Conservation (phyloP, 805 yeast species). For the Wickerhamiella shivajii region DNA sequence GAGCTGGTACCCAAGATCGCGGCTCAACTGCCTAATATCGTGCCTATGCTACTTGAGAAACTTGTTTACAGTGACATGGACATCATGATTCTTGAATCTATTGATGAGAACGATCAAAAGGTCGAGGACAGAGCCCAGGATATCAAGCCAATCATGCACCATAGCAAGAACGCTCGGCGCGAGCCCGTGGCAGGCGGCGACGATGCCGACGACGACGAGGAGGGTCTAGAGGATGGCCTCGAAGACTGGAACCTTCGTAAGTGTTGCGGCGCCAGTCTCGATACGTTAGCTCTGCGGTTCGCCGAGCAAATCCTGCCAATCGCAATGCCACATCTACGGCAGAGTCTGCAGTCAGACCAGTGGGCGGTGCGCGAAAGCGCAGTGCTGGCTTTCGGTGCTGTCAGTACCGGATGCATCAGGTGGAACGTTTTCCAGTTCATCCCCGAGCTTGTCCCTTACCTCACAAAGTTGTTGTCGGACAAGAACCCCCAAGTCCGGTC, state of each 20-base stretch:
- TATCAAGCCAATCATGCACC: slow-evolving; percentile 67
- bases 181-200: slow-evolving; percentile 22
- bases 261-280: slow-evolving; percentile 89
- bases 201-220: slow-evolving; percentile 58
- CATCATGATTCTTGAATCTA: slow-evolving; percentile 42
- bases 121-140: slow-evolving; percentile 79
- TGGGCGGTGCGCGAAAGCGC: slow-evolving; percentile 94
- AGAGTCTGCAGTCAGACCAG: slow-evolving; percentile 46
- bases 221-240: slow-evolving; percentile 49
- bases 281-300: slow-evolving; percentile 52
- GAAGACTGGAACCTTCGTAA: slow-evolving; percentile 85
- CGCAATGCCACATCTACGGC: slow-evolving; percentile 63
- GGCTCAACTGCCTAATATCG: slow-evolving; percentile 43
- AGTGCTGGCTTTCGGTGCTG: slow-evolving; percentile 87
- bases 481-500: slow-evolving; percentile 73
- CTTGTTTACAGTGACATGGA: slow-evolving; percentile 87
- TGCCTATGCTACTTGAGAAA: slow-evolving; percentile 64
- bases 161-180: slow-evolving; percentile 35
- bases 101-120: slow-evolving; percentile 64
- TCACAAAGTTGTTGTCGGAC: slow-evolving; percentile 68
- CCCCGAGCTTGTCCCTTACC: slow-evolving; percentile 69
- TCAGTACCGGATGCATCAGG: slow-evolving; percentile 76
- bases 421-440: slow-evolving; percentile 48
- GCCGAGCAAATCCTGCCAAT: slow-evolving; percentile 54
- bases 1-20: slow-evolving; percentile 30